Evolutionary conservation across 2,329 filamentous ascomycete genomes (phyloP), one percentile per base, ranked within the genome.

Genomic region (Calonectria leucothoes): DNA sequence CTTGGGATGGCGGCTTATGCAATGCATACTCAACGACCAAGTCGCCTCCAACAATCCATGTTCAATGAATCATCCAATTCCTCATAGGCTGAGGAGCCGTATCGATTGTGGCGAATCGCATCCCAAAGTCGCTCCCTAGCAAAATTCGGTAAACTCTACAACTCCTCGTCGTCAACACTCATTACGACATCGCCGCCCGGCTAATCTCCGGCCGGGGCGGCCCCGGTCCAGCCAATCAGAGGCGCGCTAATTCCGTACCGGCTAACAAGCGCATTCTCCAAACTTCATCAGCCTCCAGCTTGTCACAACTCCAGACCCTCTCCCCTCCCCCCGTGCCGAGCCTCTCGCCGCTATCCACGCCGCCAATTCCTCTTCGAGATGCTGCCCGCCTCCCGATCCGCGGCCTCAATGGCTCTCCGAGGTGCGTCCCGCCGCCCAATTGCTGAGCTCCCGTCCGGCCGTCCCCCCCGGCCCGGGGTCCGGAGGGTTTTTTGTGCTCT

Each of bases 321-420:
- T 75, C 72, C 70, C 75, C 73, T 74, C 76, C 67, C 70, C 63
- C 31, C 48, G 74, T 77, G 66, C 72, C 77, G 77, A 75, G 75
- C 72, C 59, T 61, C 57, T 35, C 73, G 76, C 73, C 69, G 76
- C 75, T 71, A 66, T 69, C 72, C 71, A 74, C 71, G 72, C 70
- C 57, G 66, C 61, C 61, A 71, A 64, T 72, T 49, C 48, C 64
- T 61, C 37, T 52, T 70, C 81, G 82, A 79, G 76, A 90, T 90
- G 88, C 83, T 89, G 76, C 83, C 84, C 72, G 86, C 87, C 72
- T 83, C 87, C 82, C 87, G 88, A 84, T 87, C 87, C 78, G 86
- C 87, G 81, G 87, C 86, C 84, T 85, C 88, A 79, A 85, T 89
- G 85, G 87, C 88, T 80, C 83, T 90, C 78, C 86, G 88, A 87